Evolutionary conservation across 2,329 filamentous ascomycete genomes (phyloP), one percentile per base, ranked within the genome.

Genomic region (Rasamsonia emersonii): DNA sequence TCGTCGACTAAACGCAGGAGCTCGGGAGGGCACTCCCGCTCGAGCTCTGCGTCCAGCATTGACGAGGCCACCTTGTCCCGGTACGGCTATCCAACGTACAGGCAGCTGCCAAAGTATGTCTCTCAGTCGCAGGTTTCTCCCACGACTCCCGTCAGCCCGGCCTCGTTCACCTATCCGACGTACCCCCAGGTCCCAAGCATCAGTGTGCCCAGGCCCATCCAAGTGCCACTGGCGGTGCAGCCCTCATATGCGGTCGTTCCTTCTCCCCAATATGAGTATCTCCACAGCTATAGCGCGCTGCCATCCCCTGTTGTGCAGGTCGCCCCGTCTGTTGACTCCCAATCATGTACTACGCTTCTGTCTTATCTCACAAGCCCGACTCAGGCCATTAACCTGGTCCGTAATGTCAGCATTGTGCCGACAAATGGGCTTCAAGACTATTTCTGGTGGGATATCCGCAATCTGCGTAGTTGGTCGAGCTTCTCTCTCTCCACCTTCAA

Each of bases 371-470:
- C 82, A 3, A 68, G 72, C 0, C 64, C 82, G 38, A 94, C 93
- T 52, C 86, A 88, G 13, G 79, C 85, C 14, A 82, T 88, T 11
- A 80, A 81, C 24, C 68, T 94, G 19, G 85, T 93, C 21, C 81
- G 81, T 50, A 82, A 80, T 44, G 75, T 89, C 44, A 83, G 81
- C 38, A 79, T 81, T 53, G 54, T 77, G 62, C 42, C 67, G 69
- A 49, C 75, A 68, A 42, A 82, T 77, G 55, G 78, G 70, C 50
- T 73, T 70, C 59, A 80, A 48, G 85, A 80, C 56, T 79, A 93
- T 64, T 94, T 89, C 59, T 96, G 89, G 89, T 95, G 86, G 83
- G 89, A 96, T 51, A 73, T 93, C 37, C 82, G 89, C 45, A 89
- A 93, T 54, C 69, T 95, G 44, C 77, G 84, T 41, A 73, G 77